Percentiles rank a stretch among this genome's conserved stretches.
Evolutionary conservation across 139 green algal species (phyloP).

Genomic region (Yamagishiella unicocca): DNA sequence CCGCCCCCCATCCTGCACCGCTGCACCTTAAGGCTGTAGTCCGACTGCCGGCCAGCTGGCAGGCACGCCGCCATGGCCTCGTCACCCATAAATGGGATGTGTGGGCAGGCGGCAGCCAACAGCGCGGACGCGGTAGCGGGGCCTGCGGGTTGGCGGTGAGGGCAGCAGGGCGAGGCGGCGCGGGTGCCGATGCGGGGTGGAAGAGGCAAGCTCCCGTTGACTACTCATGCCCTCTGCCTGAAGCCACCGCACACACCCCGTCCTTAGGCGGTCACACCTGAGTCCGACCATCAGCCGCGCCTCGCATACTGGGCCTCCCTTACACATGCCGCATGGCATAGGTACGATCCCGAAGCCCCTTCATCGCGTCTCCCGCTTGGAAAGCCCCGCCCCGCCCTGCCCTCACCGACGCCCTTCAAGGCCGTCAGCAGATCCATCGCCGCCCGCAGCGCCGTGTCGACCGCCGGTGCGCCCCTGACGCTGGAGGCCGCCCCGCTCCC

Average conservation of each 20-base stretch:
- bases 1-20: not conserved
- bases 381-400: too few relatives aligned
- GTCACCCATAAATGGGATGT: slow-evolving; percentile 74
- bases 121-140: slow-evolving; percentile 79
- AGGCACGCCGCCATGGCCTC: slow-evolving; percentile 63
- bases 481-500: too few relatives aligned
- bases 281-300: too few relatives aligned
- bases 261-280: too few relatives aligned
- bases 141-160: slow-evolving; percentile 25
- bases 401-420: slow-evolving; percentile 71
- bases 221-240: too few relatives aligned
- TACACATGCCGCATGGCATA: too few relatives aligned
- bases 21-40: slow-evolving; percentile 36
- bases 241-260: too few relatives aligned
- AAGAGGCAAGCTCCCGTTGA: too few relatives aligned
- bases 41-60: not conserved
- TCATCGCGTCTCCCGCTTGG: too few relatives aligned
- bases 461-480: not conserved
- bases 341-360: too few relatives aligned
- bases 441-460: not conserved
- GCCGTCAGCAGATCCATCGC: slow-evolving; percentile 61
- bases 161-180: not conserved
- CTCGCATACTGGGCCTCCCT: too few relatives aligned
- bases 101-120: slow-evolving; percentile 49
- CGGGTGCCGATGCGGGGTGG: not conserved